Base-by-base conservation (phyloP, 352 stramenopile genomes). In the Pythium guiyangense region DNA sequence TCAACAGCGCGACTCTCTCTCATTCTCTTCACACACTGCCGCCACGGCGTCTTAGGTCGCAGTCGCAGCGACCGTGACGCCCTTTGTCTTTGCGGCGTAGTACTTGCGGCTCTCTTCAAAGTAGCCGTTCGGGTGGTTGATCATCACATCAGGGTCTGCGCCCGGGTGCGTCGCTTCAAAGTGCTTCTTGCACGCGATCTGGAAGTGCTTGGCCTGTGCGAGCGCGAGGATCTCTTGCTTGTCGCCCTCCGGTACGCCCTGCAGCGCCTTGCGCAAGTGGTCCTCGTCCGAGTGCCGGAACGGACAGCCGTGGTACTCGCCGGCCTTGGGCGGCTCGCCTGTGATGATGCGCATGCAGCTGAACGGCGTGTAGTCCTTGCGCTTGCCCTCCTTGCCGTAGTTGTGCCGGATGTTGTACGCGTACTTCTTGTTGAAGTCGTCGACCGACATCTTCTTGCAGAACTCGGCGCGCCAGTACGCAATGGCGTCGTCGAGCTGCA, bases 341-440 rank as follows among this genome's bases (percentile, higher is more conserved):
- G 96, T 96, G 69, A 99, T 99, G 77, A 99, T 98, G 60, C 97
- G 97, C 67, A 96, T 96, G 70, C 93, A 98, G 73, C 90, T 97
- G 71, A 94, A 98, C 22, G 97, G 93, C 22, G 88, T 96, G 69
- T 99, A 99, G 73, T 97, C 96, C 54, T 95, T 96, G 56, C 97
- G 86, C 65, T 99, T 99, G 51, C 97, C 97, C 76, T 99, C 97
- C 69, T 99, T 99, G 42, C 97, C 97, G 74, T 99, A 99, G 81
- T 97, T 99, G 84, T 99, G 96, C 52, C 97, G 88, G 53, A 99
- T 98, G 74, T 97, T 98, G 85, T 99, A 99, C 15, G 90, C 77
- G 73, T 99, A 99, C 57, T 98, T 88, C 64, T 99, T 99, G 71
- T 97, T 94, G 71, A 99, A 99, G 61, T 98, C 87, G 49, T 99